A percentile compares a stretch with the other conserved stretches of the same genome.
These are phyloP conservation scores for Panicum virgatum DNA, from an alignment of 202 grass and related monocot genomes.

Conservation along the genomic window DNA sequence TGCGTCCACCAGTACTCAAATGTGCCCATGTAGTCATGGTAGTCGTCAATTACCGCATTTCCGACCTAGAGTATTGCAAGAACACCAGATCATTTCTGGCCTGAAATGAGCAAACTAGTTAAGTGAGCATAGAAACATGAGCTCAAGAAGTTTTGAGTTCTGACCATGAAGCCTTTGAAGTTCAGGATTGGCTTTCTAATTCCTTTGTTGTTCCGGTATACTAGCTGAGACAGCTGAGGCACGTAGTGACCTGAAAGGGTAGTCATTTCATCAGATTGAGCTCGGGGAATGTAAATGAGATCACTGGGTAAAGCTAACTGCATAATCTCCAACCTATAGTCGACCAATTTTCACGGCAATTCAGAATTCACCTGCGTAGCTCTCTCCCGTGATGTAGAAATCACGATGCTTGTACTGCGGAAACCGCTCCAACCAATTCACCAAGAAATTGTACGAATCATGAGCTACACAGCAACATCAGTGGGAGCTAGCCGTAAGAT, in stretches of 20 bases:
- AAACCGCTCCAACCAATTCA: constrained; percentile 78
- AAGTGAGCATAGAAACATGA: background rate
- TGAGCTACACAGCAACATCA: constrained; percentile 37
- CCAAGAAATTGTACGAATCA: constrained; percentile 67
- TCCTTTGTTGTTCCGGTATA: constrained; percentile 58
- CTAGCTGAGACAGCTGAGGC: constrained; percentile 60
- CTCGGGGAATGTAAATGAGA: background rate
- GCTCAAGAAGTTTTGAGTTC: background rate
- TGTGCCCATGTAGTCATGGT: constrained; percentile 70
- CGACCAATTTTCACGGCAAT: background rate
- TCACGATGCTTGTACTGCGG: constrained; percentile 73
- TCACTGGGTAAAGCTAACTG: background rate
- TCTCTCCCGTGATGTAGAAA: constrained; percentile 81
- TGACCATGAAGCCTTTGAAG: constrained; percentile 88
- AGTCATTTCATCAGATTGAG: constrained; percentile 17
- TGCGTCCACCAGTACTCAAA: constrained; percentile 92
- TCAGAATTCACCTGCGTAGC: constrained; percentile 66
- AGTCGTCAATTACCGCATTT: constrained; percentile 69
- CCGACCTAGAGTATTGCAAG: constrained; percentile 46
- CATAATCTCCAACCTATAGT: background rate
- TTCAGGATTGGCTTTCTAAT: constrained; percentile 57
- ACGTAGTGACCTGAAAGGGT: constrained; percentile 66
- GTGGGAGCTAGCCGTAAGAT: background rate
- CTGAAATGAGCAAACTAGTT: background rate
- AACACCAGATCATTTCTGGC: background rate